These are phyloP conservation scores for Golubevia pallescens DNA, from an alignment of 1,284 basidiomycete genomes.

Conservation along the genomic window DNA sequence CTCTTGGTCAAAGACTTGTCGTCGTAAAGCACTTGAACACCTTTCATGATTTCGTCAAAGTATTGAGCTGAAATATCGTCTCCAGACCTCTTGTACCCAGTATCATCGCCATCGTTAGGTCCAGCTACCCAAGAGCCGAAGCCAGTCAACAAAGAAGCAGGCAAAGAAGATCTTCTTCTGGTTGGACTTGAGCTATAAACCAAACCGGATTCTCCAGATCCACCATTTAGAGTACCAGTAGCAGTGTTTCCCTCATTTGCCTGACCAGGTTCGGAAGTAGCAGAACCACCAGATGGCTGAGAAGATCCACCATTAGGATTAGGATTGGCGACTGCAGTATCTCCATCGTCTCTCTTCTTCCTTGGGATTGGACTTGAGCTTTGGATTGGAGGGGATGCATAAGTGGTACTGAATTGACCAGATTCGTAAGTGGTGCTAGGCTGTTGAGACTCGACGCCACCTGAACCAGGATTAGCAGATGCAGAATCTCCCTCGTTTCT, in stretches of 20 bases:
- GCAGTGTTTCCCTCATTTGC: too few species aligned
- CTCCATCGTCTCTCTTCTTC: too few species aligned
- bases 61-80: slow-evolving; percentile 3
- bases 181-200: too few species aligned
- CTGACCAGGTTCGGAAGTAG: too few species aligned
- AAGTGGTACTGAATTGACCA: background rate
- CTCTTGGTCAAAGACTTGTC: background rate
- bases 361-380: too few species aligned
- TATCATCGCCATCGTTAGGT: background rate
- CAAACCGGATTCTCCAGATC: too few species aligned
- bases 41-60: background rate
- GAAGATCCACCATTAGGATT: too few species aligned
- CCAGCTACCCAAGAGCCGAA: slow-evolving; percentile 1
- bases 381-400: background rate
- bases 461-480: background rate
- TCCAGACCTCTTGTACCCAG: background rate
- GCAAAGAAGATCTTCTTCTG: background rate
- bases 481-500: background rate
- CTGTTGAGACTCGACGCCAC: too few species aligned
- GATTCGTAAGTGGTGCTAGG: too few species aligned
- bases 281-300: too few species aligned
- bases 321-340: too few species aligned
- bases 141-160: background rate
- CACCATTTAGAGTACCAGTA: too few species aligned
- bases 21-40: background rate